These are phyloP conservation scores for Inosperma sp. DNA, from an alignment of 768 basidiomycete species.

Conservation along the genomic window DNA sequence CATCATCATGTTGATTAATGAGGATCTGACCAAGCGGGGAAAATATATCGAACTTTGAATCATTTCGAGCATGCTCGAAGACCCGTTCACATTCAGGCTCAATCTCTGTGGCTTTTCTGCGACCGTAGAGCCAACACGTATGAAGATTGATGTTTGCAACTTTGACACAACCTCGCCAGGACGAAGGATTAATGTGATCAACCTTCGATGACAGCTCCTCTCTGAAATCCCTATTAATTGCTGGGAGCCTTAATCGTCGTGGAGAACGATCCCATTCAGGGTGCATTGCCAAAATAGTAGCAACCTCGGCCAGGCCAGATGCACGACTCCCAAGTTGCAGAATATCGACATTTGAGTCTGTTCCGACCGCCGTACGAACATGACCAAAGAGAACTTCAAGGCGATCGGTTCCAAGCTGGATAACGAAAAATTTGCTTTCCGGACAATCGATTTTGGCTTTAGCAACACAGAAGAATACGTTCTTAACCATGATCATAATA, in stretches of 20 bases:
- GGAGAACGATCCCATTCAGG: constrained; percentile 37
- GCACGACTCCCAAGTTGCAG: constrained; percentile 26
- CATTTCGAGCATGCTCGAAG: no score
- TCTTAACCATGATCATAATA: constrained; percentile 26
- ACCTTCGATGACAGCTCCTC: constrained; percentile 9
- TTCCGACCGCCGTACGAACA: constrained; percentile 32
- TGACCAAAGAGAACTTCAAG: constrained; percentile 34
- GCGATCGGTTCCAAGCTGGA: constrained; percentile 36
- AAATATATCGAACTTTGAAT: constrained; percentile 16
- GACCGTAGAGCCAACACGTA: constrained; percentile 27
- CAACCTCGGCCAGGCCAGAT: constrained; percentile 28
- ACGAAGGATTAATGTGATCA: constrained; percentile 30
- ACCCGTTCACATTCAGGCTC: not conserved
- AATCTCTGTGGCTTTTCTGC: constrained; percentile 10
- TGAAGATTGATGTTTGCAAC: constrained; percentile 21
- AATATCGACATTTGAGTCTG: constrained; percentile 26
- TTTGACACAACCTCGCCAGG: constrained; percentile 25
- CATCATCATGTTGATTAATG: not conserved
- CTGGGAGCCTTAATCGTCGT: constrained; percentile 29
- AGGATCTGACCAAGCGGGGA: constrained; percentile 11
- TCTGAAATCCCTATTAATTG: constrained; percentile 8
- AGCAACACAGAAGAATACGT: constrained; percentile 28
- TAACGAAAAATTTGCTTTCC: constrained; percentile 29
- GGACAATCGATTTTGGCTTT: constrained; percentile 32
- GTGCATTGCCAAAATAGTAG: constrained; percentile 31